A percentile compares a stretch with the other conserved stretches of the same genome.
Conservation (phyloP, 805 yeast genomes). For the Cephaloascus fragrans region DNA sequence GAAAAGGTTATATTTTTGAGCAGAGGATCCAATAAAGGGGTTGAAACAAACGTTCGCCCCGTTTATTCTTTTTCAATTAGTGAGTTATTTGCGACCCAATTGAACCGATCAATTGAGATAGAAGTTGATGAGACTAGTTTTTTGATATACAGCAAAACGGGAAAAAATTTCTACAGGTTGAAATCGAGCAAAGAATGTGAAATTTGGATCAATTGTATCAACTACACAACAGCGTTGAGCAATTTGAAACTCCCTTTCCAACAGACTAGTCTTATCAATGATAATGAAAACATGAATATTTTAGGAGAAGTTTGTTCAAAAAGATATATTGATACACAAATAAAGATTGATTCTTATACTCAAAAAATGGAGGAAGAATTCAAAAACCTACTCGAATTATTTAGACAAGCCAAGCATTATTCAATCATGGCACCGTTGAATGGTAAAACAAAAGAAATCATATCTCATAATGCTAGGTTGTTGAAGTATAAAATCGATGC, state of each 20-base stretch:
- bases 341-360: background rate
- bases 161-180: conserved; percentile 23
- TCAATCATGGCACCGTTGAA: conserved; percentile 45
- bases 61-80: background rate
- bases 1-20: conserved; percentile 18
- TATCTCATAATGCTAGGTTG: conserved; percentile 32
- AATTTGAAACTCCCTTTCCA: background rate
- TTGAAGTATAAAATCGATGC: conserved; percentile 46
- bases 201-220: background rate
- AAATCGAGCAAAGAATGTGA: conserved; percentile 17
- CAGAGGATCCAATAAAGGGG: conserved; percentile 5
- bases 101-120: background rate
- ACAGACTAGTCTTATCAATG: background rate
- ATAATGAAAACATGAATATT: background rate
- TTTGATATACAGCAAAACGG: conserved; percentile 12
- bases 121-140: conserved; percentile 15
- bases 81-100: conserved; percentile 3
- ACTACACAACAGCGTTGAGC: background rate
- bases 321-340: too few relatives aligned
- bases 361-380: conserved; percentile 1
- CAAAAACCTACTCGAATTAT: conserved; percentile 23
- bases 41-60: conserved; percentile 3
- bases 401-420: conserved; percentile 25
- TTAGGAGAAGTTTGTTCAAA: background rate
- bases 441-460: conserved; percentile 38